Evolutionary conservation across 108 stramenopile genomes (phyloP).

Genomic region (Chaetoceros muelleri): DNA sequence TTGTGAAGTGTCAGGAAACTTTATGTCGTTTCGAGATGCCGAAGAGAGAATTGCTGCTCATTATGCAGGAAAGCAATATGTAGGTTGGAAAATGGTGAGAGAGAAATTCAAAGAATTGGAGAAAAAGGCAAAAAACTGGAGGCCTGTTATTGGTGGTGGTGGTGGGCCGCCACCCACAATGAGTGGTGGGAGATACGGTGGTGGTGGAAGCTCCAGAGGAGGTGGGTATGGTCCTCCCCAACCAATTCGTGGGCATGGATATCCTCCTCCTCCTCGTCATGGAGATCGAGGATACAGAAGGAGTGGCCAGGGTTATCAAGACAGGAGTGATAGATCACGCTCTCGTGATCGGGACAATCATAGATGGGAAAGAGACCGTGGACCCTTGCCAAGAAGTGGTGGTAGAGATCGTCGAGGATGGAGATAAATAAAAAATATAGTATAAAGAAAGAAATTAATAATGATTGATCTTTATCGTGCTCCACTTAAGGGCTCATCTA

Average conservation of each 20-base stretch:
- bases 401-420: neutral
- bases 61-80: slow-evolving; percentile 88
- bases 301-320: slow-evolving; percentile 10
- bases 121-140: slow-evolving; percentile 19
- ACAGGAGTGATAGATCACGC: slow-evolving; percentile 22
- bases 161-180: slow-evolving; percentile 13
- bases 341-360: slow-evolving; percentile 9
- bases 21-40: slow-evolving; percentile 82
- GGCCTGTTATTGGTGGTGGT: slow-evolving; percentile 12
- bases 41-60: slow-evolving; percentile 89
- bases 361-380: slow-evolving; percentile 6
- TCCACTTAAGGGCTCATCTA: too few relatives aligned
- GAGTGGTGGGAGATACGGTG: slow-evolving; percentile 11
- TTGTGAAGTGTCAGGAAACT: slow-evolving; percentile 85
- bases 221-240: slow-evolving; percentile 10
- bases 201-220: slow-evolving; percentile 21
- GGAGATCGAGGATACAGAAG: slow-evolving; percentile 16
- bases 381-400: neutral
- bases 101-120: slow-evolving; percentile 73
- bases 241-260: slow-evolving; percentile 10
- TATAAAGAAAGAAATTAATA: too few relatives aligned
- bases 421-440: neutral
- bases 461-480: too few relatives aligned
- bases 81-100: slow-evolving; percentile 86
- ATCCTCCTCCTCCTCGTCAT: slow-evolving; percentile 14